These are phyloP conservation scores for Colletotrichum scovillei DNA, from an alignment of 2,329 filamentous ascomycete genomes.

Conservation along the genomic window DNA sequence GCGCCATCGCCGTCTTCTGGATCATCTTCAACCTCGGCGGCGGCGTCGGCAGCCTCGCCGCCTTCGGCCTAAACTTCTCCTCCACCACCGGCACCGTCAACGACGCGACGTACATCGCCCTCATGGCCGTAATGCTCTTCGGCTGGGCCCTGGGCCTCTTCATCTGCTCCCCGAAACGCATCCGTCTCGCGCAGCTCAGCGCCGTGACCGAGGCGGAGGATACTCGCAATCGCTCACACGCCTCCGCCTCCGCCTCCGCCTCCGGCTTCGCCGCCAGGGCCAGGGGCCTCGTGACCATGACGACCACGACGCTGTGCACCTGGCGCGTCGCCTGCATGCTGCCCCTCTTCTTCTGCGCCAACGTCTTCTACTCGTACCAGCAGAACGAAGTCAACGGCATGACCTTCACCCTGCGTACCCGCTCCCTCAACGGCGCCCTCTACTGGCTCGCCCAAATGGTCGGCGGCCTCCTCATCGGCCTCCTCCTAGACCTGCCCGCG, in stretches of 20 bases:
- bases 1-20: constrained; percentile 56
- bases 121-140: constrained; percentile 59
- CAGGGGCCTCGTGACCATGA: no score
- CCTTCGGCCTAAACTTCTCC: constrained; percentile 56
- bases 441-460: constrained; percentile 69
- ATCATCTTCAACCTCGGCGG: constrained; percentile 59
- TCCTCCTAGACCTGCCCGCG: constrained; percentile 54
- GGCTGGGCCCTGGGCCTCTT: constrained; percentile 60
- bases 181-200: constrained; percentile 51
- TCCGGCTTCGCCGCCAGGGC: no score
- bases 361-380: no score
- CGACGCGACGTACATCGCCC: constrained; percentile 61
- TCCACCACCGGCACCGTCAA: constrained; percentile 56
- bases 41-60: constrained; percentile 54
- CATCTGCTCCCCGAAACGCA: constrained; percentile 58
- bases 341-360: no score
- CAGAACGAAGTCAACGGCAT: no score
- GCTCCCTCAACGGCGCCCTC: constrained; percentile 64
- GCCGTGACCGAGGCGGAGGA: constrained; percentile 46
- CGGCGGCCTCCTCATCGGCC: constrained; percentile 60
- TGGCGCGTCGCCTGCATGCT: no score
- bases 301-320: no score
- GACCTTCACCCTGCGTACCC: constrained; percentile 34
- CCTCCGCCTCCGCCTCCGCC: no score
- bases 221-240: no score